Percentiles rank a stretch among this genome's conserved stretches.
Evolutionary conservation across 176 grass and related monocot genomes (phyloP).

Genomic region (barley (Hordeum vulgare)): DNA sequence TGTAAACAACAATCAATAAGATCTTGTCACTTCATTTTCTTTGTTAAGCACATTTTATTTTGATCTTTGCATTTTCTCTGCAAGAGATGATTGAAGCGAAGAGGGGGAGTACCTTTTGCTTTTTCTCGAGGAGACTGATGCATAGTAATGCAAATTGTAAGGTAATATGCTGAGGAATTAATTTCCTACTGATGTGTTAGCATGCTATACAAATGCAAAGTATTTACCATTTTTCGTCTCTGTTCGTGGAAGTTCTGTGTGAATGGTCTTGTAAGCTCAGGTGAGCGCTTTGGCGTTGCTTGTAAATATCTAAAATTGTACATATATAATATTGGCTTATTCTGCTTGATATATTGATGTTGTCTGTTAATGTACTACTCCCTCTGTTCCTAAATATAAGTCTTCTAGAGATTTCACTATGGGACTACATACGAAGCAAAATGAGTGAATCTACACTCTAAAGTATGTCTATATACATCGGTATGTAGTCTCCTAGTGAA

Average conservation of each 20-base stretch:
- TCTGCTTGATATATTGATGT: background rate
- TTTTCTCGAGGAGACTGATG: slow-evolving; percentile 27
- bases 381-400: no score
- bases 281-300: background rate
- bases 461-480: no score
- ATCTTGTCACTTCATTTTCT: slow-evolving; percentile 2
- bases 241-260: background rate
- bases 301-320: background rate
- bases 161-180: slow-evolving; percentile 42
- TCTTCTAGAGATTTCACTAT: no score
- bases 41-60: slow-evolving; percentile 46
- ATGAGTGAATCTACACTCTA: no score
- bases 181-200: slow-evolving; percentile 12
- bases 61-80: slow-evolving; percentile 81
- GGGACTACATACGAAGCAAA: no score
- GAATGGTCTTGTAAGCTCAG: background rate
- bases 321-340: background rate
- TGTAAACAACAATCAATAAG: slow-evolving; percentile 40
- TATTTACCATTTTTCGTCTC: slow-evolving; percentile 5
- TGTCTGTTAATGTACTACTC: background rate
- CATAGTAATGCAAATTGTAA: slow-evolving; percentile 20
- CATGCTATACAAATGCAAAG: background rate
- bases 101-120: slow-evolving; percentile 29
- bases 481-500: no score
- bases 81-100: slow-evolving; percentile 79